Conservation (phyloP, 495 filamentous ascomycete species). For the Talaromyces proteolyticus region DNA sequence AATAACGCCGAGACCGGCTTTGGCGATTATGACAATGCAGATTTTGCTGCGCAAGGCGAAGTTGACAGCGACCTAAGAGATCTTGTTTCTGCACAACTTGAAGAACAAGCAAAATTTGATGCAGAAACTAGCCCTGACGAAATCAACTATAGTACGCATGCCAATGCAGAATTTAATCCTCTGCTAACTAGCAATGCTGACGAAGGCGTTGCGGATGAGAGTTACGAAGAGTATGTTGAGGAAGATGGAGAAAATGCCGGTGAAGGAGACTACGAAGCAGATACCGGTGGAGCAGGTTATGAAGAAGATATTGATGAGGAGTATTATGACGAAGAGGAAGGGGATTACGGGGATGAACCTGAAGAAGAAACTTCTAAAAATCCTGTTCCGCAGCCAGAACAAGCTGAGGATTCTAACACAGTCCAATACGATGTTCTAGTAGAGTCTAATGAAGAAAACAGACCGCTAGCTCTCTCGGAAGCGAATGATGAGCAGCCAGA, state of each 20-base stretch:
- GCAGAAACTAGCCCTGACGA: too few relatives aligned
- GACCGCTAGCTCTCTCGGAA: background rate
- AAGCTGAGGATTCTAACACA: background rate
- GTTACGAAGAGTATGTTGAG: background rate
- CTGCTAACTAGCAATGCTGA: too few relatives aligned
- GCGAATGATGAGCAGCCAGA: background rate
- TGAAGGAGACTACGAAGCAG: background rate
- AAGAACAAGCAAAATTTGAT: too few relatives aligned
- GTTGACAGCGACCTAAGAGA: too few relatives aligned
- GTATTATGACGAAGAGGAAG: background rate
- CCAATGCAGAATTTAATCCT: background rate
- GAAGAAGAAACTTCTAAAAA: background rate
- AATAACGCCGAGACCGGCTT: background rate
- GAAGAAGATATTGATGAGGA: conserved; percentile 3
- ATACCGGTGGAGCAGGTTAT: background rate
- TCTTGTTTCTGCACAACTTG: too few relatives aligned
- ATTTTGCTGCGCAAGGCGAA: too few relatives aligned
- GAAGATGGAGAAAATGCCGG: background rate
- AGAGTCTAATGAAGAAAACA: background rate
- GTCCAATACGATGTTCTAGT: background rate
- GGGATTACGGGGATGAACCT: background rate
- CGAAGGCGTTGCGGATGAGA: background rate
- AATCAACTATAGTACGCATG: background rate
- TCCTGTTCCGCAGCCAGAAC: too few relatives aligned
- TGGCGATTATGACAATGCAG: background rate